Conservation (phyloP, 352 stramenopile genomes). For the Elongisporangium anandrum region DNA sequence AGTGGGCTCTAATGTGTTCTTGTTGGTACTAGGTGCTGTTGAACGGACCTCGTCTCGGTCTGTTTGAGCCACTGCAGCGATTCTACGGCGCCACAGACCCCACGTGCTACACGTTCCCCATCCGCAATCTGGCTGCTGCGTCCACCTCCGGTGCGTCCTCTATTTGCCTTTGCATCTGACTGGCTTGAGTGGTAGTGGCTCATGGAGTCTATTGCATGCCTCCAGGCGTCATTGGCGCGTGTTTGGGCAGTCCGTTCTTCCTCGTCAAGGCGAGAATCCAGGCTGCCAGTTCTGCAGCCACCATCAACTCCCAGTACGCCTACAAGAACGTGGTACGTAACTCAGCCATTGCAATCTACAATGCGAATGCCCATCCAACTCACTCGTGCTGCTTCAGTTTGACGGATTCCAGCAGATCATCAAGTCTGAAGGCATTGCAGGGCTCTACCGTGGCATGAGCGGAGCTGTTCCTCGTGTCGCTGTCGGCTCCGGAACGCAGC, state of each 20-base stretch:
- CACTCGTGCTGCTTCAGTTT: conserved; percentile 24
- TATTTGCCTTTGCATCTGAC: background rate
- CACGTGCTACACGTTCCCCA: conserved; percentile 60
- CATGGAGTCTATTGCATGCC: background rate
- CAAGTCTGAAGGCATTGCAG: conserved; percentile 55
- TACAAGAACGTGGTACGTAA: conserved; percentile 75
- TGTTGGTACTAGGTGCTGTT: conserved; percentile 43
- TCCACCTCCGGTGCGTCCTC: conserved; percentile 49
- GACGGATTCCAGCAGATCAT: conserved; percentile 80
- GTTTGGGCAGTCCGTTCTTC: conserved; percentile 81
- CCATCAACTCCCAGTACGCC: conserved; percentile 80
- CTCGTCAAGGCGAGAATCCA: conserved; percentile 84
- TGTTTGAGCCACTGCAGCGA: conserved; percentile 78
- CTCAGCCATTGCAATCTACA: background rate
- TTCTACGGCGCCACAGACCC: conserved; percentile 79
- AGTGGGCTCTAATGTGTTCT: background rate
- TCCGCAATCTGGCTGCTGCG: conserved; percentile 72
- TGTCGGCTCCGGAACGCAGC: conserved; percentile 77
- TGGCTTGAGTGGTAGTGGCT: background rate
- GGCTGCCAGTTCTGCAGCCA: conserved; percentile 62
- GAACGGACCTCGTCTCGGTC: conserved; percentile 71
- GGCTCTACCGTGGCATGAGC: conserved; percentile 70
- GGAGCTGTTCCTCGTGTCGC: conserved; percentile 75
- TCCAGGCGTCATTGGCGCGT: conserved; percentile 64
- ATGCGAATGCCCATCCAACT: background rate